These are phyloP conservation scores for Yueomyces sp. DNA, from an alignment of 1,139 yeast species.

Conservation along the genomic window DNA sequence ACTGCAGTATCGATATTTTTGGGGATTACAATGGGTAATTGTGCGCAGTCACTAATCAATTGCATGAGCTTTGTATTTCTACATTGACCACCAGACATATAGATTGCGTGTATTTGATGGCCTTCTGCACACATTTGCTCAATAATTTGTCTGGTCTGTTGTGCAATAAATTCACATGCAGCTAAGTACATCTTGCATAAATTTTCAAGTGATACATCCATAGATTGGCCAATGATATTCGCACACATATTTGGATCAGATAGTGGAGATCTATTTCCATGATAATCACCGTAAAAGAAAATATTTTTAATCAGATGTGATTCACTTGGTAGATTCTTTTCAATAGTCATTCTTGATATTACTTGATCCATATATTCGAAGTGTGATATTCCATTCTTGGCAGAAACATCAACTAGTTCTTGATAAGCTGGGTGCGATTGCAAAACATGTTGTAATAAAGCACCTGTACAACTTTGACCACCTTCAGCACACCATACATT, in stretches of 20 bases:
- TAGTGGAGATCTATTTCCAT: conserved; percentile 92
- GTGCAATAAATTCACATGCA: conserved; percentile 95
- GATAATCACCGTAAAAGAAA: conserved; percentile 91
- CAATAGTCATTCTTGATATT: conserved; percentile 54
- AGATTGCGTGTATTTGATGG: conserved; percentile 61
- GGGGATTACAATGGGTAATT: conserved; percentile 85
- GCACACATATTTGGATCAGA: conserved; percentile 93
- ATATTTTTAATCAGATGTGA: conserved; percentile 72
- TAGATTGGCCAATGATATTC: conserved; percentile 81
- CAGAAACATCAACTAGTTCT: conserved; percentile 52
- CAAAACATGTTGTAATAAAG: conserved; percentile 79
- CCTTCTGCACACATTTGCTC: conserved; percentile 76
- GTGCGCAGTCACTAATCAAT: conserved; percentile 84
- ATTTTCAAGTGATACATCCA: conserved; percentile 78
- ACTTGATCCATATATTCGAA: conserved; percentile 73
- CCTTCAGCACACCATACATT: conserved; percentile 97
- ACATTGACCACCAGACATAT: conserved; percentile 95
- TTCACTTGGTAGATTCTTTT: conserved; percentile 50
- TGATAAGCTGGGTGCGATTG: conserved; percentile 80
- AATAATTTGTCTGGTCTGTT: conserved; percentile 90
- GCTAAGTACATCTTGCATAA: conserved; percentile 79
- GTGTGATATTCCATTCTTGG: conserved; percentile 54
- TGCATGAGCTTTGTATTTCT: conserved; percentile 82
- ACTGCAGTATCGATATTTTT: conserved; percentile 94
- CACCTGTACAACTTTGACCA: conserved; percentile 96